phyloP scores from a whole-genome alignment of 768 basidiomycete genomes.

The Sarcodon aspratus region DNA sequence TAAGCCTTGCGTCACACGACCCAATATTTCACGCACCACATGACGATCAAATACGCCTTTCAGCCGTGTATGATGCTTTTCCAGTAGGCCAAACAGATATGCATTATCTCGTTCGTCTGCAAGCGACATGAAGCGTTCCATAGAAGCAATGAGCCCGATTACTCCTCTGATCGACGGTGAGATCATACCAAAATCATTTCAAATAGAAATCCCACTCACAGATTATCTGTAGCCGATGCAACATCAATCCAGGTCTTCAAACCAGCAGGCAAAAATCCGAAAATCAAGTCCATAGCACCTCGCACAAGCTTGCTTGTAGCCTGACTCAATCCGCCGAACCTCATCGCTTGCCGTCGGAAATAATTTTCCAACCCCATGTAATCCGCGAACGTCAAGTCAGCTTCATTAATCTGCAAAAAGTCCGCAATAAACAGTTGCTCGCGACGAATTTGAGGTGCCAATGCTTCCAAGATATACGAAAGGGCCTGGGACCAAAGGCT shows the following conservation, averaged over 20 bases:
- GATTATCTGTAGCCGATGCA: constrained; percentile 59
- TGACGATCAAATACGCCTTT: constrained; percentile 71
- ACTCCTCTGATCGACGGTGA: constrained; percentile 47
- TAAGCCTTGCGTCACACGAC: background rate
- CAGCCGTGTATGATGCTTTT: constrained; percentile 74
- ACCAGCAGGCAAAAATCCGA: constrained; percentile 82
- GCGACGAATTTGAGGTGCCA: constrained; percentile 61
- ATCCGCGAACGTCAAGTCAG: constrained; percentile 86
- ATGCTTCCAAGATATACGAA: constrained; percentile 59
- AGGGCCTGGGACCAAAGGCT: constrained; percentile 44
- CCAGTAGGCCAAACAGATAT: constrained; percentile 61
- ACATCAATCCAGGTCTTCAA: constrained; percentile 78
- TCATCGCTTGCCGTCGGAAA: constrained; percentile 84
- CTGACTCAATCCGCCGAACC: constrained; percentile 52
- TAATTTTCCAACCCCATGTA: constrained; percentile 92
- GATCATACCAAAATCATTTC: background rate
- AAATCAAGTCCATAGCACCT: constrained; percentile 88
- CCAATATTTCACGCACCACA: constrained; percentile 32
- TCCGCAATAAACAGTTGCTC: constrained; percentile 87
- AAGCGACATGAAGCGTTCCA: constrained; percentile 69
- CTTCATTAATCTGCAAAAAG: constrained; percentile 87
- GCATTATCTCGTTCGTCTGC: constrained; percentile 72
- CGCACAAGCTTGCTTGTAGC: constrained; percentile 72
- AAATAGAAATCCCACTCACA: constrained; percentile 37
- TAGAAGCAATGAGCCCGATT: constrained; percentile 65